Conservation (phyloP, 202 grass and related monocot species). For the Zoysia matrella region DNA sequence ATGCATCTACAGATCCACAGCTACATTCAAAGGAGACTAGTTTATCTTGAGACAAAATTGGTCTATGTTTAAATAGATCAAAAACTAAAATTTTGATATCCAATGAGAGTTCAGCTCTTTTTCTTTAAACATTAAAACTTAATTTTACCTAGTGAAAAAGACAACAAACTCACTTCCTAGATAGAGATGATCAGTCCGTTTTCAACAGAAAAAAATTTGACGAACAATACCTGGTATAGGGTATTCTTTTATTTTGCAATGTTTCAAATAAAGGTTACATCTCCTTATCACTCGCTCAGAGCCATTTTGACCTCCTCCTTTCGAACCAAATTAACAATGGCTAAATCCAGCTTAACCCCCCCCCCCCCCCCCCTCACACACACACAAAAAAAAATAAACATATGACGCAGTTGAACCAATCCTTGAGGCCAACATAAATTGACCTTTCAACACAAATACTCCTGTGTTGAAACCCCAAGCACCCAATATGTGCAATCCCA, state of each 20-base stretch:
- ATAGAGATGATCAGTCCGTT: too few species aligned
- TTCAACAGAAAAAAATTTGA: neutral
- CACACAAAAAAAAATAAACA: too few species aligned
- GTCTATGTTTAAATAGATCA: too few species aligned
- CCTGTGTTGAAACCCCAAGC: neutral
- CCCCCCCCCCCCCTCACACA: too few species aligned
- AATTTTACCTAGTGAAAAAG: too few species aligned
- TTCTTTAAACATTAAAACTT: too few species aligned
- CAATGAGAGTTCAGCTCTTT: too few species aligned
- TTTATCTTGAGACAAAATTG: too few species aligned
- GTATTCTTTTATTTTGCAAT: neutral
- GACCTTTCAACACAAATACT: neutral
- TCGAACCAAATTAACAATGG: neutral
- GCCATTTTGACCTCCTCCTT: neutral
- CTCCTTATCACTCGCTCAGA: neutral
- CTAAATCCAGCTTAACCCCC: neutral
- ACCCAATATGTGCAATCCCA: neutral
- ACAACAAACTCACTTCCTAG: too few species aligned
- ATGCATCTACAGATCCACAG: neutral
- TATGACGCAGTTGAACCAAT: neutral
- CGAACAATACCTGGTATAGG: neutral
- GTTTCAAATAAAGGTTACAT: neutral
- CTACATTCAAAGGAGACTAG: too few species aligned
- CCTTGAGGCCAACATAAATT: conserved; percentile 7
- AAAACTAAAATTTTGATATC: too few species aligned